These are phyloP conservation scores for Piper betle DNA, from an alignment of 164 flowering plant species.

Conservation along the genomic window DNA sequence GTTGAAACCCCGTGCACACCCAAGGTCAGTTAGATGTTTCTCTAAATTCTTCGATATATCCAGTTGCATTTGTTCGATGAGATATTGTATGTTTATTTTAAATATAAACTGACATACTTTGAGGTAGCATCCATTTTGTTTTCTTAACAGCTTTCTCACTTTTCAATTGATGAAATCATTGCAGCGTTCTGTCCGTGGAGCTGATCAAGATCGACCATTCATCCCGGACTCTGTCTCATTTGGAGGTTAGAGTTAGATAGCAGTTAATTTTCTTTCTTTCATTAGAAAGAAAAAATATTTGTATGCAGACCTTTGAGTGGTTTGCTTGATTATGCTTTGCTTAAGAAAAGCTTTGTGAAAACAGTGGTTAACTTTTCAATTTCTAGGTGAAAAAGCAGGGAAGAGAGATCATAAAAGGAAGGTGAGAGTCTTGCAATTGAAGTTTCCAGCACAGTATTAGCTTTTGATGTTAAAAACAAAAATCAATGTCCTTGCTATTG, in stretches of 20 bases:
- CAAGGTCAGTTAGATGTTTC: slow-evolving; percentile 26
- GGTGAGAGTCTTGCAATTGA: slow-evolving; percentile 24
- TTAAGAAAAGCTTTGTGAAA: not conserved
- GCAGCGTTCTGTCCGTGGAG: slow-evolving; percentile 35
- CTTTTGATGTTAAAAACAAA: not conserved
- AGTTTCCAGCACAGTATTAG: not conserved
- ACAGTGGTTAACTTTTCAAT: not conserved
- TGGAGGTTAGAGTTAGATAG: slow-evolving; percentile 43
- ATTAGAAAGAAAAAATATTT: no score
- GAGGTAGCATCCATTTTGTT: not conserved
- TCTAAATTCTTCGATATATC: not conserved
- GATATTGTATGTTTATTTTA: not conserved
- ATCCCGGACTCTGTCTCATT: slow-evolving; percentile 45
- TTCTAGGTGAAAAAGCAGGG: slow-evolving; percentile 63
- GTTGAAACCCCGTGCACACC: slow-evolving; percentile 70
- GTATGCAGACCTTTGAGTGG: no score
- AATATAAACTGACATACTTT: not conserved
- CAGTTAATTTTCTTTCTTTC: no score
- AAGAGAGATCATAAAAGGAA: slow-evolving; percentile 82
- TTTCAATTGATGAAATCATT: not conserved
- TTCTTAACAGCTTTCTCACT: not conserved
- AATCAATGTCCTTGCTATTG: not conserved
- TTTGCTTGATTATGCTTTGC: no score
- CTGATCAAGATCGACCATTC: slow-evolving; percentile 64
- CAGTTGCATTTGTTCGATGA: not conserved